Evolutionary conservation across 2,329 filamentous ascomycete species (phyloP), one percentile per base, ranked within the genome.

Genomic region (Trichophaea hybrida): DNA sequence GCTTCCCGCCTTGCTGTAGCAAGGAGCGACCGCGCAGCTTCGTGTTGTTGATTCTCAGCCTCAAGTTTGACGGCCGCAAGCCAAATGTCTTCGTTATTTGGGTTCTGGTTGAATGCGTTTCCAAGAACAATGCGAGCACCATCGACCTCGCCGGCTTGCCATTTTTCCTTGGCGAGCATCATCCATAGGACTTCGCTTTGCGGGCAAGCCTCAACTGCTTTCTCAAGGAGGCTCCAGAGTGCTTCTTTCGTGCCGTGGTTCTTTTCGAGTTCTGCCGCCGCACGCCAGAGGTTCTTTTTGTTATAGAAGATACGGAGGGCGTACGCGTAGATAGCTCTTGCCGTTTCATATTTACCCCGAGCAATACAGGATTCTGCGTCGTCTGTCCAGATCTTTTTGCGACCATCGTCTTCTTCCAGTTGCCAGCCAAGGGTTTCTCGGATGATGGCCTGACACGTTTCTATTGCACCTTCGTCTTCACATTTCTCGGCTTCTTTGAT

Each of bases 61-160:
- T 98, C 93, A 34, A 98, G 81, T 72, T 96, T 94, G 65, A 98
- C 93, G 50, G 93, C 93, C 13, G 90, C 87, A 52, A 96, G 83
- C 85, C 93, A 98, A 66, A 98, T 96, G 71, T 97, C 89, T 72
- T 98, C 93, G 73, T 95, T 96, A 72, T 94, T 90, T 1, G 88
- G 88, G 68, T 97, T 94, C 71, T 95, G 88, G 67, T 91, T 85
- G 77, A 98, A 98, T 4, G 91, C 93, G 64, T 85, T 82, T 33
- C 83, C 91, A 13, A 98, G 80, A 1, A 97, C 89, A 63, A 83
- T 78, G 59, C 93, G 81, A 10, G 93, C 90, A 63, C 88, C 88
- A 70, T 95, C 85, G 49, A 94, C 83, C 68, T 94, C 85, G 54
- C 89, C 89, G 1, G 85, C 81, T 69, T 93, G 82, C 87, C 88